Evolutionary conservation across 371 early-diverging fungal genomes (phyloP).

Genomic region (Coemansia sp.): DNA sequence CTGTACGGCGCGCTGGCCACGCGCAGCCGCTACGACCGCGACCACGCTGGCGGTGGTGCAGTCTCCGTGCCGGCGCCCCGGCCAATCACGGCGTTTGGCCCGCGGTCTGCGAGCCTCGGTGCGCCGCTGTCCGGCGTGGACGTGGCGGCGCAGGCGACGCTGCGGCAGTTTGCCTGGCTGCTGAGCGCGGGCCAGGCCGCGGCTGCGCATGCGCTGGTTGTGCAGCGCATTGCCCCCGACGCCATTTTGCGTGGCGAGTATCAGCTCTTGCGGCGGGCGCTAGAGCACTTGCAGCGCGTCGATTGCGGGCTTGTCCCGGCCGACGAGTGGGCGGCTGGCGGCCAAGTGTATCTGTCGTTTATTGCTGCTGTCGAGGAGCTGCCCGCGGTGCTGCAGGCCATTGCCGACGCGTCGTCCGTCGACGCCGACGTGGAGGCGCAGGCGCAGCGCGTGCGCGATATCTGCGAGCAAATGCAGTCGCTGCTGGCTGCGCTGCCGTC

Average conservation of each 20-base stretch:
- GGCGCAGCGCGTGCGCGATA: slow-evolving; percentile 8
- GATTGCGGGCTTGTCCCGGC: background rate
- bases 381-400: slow-evolving; percentile 22
- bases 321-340: slow-evolving; percentile 31
- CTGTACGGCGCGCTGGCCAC: slow-evolving; percentile 63
- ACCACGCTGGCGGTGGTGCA: slow-evolving; percentile 15
- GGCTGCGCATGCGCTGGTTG: slow-evolving; percentile 51
- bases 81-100: no score
- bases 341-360: slow-evolving; percentile 32
- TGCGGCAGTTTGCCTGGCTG: slow-evolving; percentile 55
- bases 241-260: slow-evolving; percentile 52
- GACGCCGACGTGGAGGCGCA: background rate
- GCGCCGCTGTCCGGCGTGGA: background rate
- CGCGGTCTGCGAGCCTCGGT: background rate
- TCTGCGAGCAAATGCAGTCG: slow-evolving; percentile 27
- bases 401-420: slow-evolving; percentile 8
- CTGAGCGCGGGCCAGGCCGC: slow-evolving; percentile 52
- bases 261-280: slow-evolving; percentile 20
- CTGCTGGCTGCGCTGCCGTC: slow-evolving; percentile 29
- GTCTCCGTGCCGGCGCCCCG: no score
- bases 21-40: slow-evolving; percentile 61
- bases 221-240: slow-evolving; percentile 54
- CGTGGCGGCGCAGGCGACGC: slow-evolving; percentile 2
- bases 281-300: slow-evolving; percentile 12
- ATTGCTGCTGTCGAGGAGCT: slow-evolving; percentile 28